Percentiles rank a stretch among this genome's conserved stretches.
phyloP scores from a whole-genome alignment of 2,329 filamentous ascomycete species.

The Aspergillus calidoustus region DNA sequence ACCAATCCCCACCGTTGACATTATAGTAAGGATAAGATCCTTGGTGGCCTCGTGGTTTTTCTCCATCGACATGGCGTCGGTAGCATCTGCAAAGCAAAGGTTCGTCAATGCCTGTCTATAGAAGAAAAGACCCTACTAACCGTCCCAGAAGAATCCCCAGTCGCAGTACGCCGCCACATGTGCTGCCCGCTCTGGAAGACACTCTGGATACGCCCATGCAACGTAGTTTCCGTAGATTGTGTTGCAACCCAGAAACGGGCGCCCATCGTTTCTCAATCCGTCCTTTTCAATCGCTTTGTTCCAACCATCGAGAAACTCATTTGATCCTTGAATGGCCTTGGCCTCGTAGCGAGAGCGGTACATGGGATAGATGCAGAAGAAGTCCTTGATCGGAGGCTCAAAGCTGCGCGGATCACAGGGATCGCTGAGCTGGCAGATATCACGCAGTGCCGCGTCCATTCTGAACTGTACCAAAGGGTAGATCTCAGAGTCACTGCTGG shows the following conservation, averaged over 20 bases:
- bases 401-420: not conserved
- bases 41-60: not conserved
- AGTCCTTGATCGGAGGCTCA: not conserved
- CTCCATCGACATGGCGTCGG: not conserved
- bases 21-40: not conserved
- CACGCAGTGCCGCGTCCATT: not conserved
- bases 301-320: not conserved
- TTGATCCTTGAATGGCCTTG: not conserved
- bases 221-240: not conserved
- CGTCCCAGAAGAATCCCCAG: constrained; percentile 4
- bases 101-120: not conserved
- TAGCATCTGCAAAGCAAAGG: not conserved
- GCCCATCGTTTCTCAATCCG: not conserved
- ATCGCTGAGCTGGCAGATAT: not conserved
- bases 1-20: not conserved
- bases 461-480: not conserved
- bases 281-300: not conserved
- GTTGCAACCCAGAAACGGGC: not conserved
- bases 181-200: not conserved
- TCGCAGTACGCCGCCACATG: not conserved
- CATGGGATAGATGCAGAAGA: not conserved
- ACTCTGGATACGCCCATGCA: constrained; percentile 1
- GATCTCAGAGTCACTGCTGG: not conserved
- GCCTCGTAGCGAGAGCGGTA: not conserved
- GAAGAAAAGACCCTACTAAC: not conserved